Evolutionary conservation across 1,139 yeast species (phyloP), one percentile per base, ranked within the genome.

Genomic region (Chernovozyma sophiae-reginae): DNA sequence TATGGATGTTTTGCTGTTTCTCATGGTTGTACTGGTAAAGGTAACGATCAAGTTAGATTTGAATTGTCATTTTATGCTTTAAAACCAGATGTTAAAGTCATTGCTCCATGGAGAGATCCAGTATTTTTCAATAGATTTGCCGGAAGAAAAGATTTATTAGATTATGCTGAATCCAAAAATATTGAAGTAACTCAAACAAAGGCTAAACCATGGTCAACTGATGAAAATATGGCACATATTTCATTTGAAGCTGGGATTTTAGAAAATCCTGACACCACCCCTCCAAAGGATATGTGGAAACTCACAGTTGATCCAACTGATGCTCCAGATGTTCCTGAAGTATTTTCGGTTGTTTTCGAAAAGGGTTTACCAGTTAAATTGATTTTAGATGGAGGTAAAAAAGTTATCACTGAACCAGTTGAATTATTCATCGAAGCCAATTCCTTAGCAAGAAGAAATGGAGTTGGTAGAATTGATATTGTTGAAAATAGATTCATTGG

Each of bases 251-350:
- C 98, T 48, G 98, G 98, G 67, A 92, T 92, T 52, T 79, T 92
- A 59, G 98, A 92, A 71, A 95, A 92, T 70, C 98, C 98, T 57
- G 87, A 92, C 65, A 81, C 92, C 53, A 92, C 98, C 37, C 98
- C 98, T 48, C 98, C 98, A 68, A 90, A 87, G 74, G 98, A 92
- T 65, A 92, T 92, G 98, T 92, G 98, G 98, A 92, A 92, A 72
- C 79, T 92, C 62, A 92, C 96, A 37, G 89, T 86, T 43, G 98
- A 90, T 65, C 97, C 98, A 55, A 63, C 73, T 38, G 96, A 92
- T 58, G 97, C 98, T 39, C 98, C 98, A 55, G 80, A 86, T 44
- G 71, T 72, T 38, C 97, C 97, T 54, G 97, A 92, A 73, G 83
- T 82, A 58, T 81, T 92, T 65, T 69, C 86, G 23, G 80, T 92